phyloP scores from a whole-genome alignment of 345 rosid genomes.

The Hibiscus syriacus region DNA sequence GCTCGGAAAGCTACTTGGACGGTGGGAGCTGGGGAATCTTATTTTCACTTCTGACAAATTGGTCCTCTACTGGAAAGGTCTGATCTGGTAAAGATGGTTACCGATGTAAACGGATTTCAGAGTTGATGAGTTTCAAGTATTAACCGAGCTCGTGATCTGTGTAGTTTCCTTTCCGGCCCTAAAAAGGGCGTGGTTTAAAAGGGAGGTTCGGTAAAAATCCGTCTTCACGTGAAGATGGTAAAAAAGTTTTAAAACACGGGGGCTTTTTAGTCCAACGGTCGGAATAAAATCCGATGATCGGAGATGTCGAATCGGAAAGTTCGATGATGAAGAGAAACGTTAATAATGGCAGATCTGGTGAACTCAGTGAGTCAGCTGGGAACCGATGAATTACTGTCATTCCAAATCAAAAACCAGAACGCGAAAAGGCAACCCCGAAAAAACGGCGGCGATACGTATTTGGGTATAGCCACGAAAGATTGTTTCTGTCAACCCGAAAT shows the following conservation, averaged over 20 bases:
- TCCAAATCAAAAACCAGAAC: not conserved
- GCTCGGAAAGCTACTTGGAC: too few relatives aligned
- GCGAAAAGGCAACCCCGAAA: not conserved
- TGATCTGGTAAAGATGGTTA: not conserved
- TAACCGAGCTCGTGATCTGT: too few relatives aligned
- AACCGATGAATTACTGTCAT: constrained; percentile 1
- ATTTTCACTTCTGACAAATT: not conserved
- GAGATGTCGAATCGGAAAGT: constrained; percentile 2
- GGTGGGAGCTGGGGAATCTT: not conserved
- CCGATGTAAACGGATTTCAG: too few relatives aligned
- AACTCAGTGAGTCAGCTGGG: not conserved
- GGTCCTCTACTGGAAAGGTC: not conserved
- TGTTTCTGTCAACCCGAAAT: constrained; percentile 8
- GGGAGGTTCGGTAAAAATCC: not conserved
- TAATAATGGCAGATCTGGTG: constrained; percentile 4
- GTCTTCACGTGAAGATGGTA: not conserved
- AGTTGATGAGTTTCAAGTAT: too few relatives aligned
- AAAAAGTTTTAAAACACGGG: not conserved
- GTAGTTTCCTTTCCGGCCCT: too few relatives aligned
- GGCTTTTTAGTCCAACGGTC: constrained; percentile 21
- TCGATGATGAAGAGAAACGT: not conserved
- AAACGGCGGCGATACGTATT: not conserved
- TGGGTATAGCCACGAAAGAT: not conserved
- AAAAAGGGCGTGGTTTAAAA: not conserved
- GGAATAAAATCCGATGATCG: constrained; percentile 13